Base-by-base conservation (phyloP, 2,329 filamentous ascomycete genomes). In the Colletotrichum tropicicola region DNA sequence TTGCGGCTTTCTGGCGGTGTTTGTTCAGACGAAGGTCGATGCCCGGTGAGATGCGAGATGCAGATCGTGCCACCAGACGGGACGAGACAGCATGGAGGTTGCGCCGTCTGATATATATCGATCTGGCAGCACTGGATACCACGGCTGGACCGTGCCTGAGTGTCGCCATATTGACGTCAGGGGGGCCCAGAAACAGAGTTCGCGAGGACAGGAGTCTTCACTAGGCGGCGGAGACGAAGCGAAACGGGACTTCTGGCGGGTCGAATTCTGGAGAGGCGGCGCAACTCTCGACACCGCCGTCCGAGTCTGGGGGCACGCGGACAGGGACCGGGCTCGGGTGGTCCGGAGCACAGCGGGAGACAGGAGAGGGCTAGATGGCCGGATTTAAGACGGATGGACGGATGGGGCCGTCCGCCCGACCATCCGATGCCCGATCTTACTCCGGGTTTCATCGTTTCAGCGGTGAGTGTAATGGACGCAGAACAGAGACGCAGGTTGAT, bases 121-220 rank as follows among this genome's bases (percentile, higher is more conserved):
- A 47, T 25, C 8, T n/a, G 37, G 41, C 27, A 44, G 41, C 17
- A 27, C 35, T 41, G 41, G 32, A 27, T 19, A 32, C 10, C 19
- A 6, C 3, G 39, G 13, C 15, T 30, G 32, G 44, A 43, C 32
- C 21, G 41, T 28, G n/a, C 27, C 21, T n/a, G 41, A 32, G 27
- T 61, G n/a, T 49, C 48, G 41, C 30, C 35, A 65, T 54, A 15
- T 45, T 61, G 61, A 65, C 61, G 61, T 65, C 56, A 61, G 57
- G 35, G 32, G n/a, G 32, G 21, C 15, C 35, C 43, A 55, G 25
- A 32, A 27, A 44, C 61, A 65, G 7, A 45, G 28, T 45, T 51
- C 23, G 12, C 3, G 35, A 52, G n/a, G 10, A 10, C 45, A 39
- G 28, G 19, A 43, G 35, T 9, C 12, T 7, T 15, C 43, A 35